Percentiles rank a stretch among this genome's conserved stretches.
These are phyloP conservation scores for Tuctoria greenei DNA, from an alignment of 176 grass and related monocot genomes.

Conservation along the genomic window DNA sequence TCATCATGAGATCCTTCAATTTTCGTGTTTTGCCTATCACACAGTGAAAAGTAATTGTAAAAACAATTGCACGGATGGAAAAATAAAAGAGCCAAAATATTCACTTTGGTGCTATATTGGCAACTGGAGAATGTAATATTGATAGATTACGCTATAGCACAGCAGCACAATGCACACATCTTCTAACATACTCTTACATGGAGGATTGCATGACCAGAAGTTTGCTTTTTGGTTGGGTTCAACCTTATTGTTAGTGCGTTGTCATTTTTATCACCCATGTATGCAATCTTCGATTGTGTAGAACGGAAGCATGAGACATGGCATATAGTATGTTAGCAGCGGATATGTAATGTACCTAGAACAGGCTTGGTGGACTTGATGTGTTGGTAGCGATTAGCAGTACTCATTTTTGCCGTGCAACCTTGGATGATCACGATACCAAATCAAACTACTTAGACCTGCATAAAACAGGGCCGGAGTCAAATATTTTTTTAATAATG, in stretches of 20 bases:
- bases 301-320: background rate
- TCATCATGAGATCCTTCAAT: slow-evolving; percentile 86
- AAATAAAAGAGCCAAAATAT: background rate
- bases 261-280: background rate
- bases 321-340: slow-evolving; percentile 25
- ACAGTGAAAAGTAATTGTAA: slow-evolving; percentile 5
- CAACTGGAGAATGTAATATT: slow-evolving; percentile 18
- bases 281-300: background rate
- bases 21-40: slow-evolving; percentile 81
- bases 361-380: slow-evolving; percentile 50
- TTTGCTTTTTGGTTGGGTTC: slow-evolving; percentile 1
- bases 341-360: slow-evolving; percentile 36
- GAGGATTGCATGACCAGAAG: slow-evolving; percentile 16
- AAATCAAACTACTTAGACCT: slow-evolving; percentile 29
- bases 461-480: slow-evolving; percentile 21
- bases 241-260: background rate
- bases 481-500: background rate
- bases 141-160: background rate
- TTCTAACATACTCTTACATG: background rate
- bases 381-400: slow-evolving; percentile 41
- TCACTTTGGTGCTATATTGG: background rate
- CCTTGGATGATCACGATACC: slow-evolving; percentile 31
- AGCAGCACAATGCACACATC: background rate
- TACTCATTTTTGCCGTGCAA: slow-evolving; percentile 51
- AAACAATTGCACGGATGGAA: background rate